Base-by-base conservation (phyloP, 1,284 basidiomycete genomes). In the Apiotrichum akiyoshidainum region DNA sequence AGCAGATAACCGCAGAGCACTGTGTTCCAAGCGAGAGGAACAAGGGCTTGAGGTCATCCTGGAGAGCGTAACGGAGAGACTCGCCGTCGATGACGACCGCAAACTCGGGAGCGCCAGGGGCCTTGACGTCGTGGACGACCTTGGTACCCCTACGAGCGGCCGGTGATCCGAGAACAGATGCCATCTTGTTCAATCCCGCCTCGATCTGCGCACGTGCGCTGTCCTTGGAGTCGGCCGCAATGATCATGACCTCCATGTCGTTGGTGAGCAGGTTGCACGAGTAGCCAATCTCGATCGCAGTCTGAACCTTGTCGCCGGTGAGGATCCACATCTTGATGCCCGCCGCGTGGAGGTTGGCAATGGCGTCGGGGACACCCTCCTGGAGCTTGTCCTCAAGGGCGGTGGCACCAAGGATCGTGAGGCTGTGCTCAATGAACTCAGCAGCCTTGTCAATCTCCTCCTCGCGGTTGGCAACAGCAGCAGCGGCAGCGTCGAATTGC, bases 71-170 rank as follows among this genome's bases (percentile, higher is more conserved):
- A 19, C 87, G 83, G 21, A 99, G 79, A 1, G 92, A 96, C 70
- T 97, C 92, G 8, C 95, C 95, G 72, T 99, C 94, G 60, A 98
- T 96, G 64, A 98, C 94, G 17, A 95, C 88, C 0, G 94, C 94
- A 73, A 95, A 96, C 53, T 58, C 52, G 26, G 56, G 46, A 12
- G 86, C 84, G 3, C 41, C 41, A 6, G 51, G 33, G 35, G 69
- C 54, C 22, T 54, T 55, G 13, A n/a, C 11, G 8, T 47, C 31
- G 17, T 22, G 46, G 5, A 42, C 41, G 17, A 52, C 51, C 41
- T 44, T 52, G 41, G 41, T 41, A n/a, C 26, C 41, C 8, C 26
- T 19, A 11, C 51, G 51, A 2, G 31, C 26, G 56, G 64, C 65
- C 3, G 59, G 62, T 42, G 63, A 54, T 83, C 89, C 55, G 84